Base-by-base conservation (phyloP, 306 rosid genomes). In the Cicer arietinum region DNA sequence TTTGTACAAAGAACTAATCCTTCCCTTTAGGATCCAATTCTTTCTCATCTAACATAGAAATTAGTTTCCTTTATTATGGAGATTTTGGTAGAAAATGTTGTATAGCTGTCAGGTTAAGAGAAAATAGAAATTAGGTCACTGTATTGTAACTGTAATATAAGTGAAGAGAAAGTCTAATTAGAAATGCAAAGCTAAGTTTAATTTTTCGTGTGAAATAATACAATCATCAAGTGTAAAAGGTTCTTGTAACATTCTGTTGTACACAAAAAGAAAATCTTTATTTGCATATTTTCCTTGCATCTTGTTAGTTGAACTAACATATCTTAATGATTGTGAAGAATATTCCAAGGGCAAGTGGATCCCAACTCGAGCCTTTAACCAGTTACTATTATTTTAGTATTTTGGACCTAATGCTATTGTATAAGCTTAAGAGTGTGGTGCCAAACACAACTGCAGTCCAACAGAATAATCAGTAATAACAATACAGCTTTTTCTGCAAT, bases 1-100 rank as follows among this genome's bases (percentile, higher is more conserved):
- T 57, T 93, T 93, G 98, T 91, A 93, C 89, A 93, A 73, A 88
- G 75, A 84, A 77, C 90, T 90, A 87, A 80, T 89, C 89, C 78
- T 83, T 51, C 71, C 75, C 80, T 63, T 48, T 87, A 91, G 94
- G 82, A 82, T 77, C 75, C 81, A 66, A 86, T 86, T 90, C 90
- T 85, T 90, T 87, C 76, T 81, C 79, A 20, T 84, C 86, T 91
- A 91, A 84, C 89, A 81, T 92, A 87, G 85, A 77, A 84, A 67
- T 85, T 81, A 89, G 84, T 64, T 80, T 9, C 37, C 74, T 70
- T 62, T 74, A 54, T 22, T 12, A 71, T 83, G 80, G 87, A 80
- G 80, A 80, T 85, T 87, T 91, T 88, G 82, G 70, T 88, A 89
- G 79, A 81, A 84, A 80, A 69, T 73, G 77, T 88, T 88, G 97